Evolutionary conservation across 169 alveolate genomes (phyloP).

Genomic region (Plasmodium fragile): DNA sequence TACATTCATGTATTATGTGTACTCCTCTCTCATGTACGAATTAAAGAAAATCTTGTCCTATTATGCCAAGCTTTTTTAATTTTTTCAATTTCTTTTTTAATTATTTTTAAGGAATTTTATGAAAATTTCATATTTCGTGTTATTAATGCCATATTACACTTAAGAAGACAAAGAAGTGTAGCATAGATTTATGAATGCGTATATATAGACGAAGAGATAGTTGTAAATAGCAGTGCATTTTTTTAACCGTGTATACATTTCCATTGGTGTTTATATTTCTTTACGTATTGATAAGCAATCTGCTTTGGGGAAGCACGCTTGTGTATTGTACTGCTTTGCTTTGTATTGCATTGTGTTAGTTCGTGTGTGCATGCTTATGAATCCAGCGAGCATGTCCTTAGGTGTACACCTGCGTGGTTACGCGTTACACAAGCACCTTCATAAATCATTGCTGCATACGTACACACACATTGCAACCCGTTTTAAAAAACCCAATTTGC

Average conservation of each 20-base stretch:
- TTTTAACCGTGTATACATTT: neutral
- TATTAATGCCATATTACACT: neutral
- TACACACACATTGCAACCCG: neutral
- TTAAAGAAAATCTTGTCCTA: conserved; percentile 32
- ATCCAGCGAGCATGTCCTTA: neutral
- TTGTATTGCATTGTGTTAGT: neutral
- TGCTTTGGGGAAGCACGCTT: neutral
- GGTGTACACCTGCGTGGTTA: neutral
- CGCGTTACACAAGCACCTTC: neutral
- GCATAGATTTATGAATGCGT: neutral
- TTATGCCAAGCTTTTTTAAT: conserved; percentile 13
- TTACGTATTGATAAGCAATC: neutral
- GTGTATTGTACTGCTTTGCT: neutral
- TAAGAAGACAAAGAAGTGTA: neutral
- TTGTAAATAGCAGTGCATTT: neutral
- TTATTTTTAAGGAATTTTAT: neutral
- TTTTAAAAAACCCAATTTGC: neutral
- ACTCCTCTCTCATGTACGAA: conserved; percentile 5
- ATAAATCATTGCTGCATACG: neutral
- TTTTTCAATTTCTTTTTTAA: neutral
- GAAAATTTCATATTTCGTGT: neutral
- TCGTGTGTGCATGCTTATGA: neutral
- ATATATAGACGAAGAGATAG: neutral
- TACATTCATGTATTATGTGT: neutral
- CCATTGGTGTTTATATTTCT: neutral